Evolutionary conservation across 2,329 filamentous ascomycete species (phyloP).

Genomic region (Nemania diffusa): DNA sequence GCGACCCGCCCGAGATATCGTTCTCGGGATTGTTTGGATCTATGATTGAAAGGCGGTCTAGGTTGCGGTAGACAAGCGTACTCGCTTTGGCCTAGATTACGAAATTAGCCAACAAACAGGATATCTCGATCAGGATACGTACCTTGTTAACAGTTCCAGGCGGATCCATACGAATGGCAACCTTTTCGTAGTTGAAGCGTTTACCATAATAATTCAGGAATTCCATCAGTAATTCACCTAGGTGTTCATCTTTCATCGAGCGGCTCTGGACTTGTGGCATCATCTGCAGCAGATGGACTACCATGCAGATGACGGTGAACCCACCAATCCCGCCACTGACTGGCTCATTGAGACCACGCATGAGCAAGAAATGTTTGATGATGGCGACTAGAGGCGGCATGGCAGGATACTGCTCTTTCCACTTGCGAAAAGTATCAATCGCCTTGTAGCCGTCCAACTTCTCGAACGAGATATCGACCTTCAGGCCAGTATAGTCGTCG

Average conservation of each 20-base stretch:
- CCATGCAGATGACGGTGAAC: slow-evolving; percentile 92
- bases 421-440: slow-evolving; percentile 80
- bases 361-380: slow-evolving; percentile 91
- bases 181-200: slow-evolving; percentile 74
- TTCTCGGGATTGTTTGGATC: slow-evolving; percentile 88
- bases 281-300: slow-evolving; percentile 86
- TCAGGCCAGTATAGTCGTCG: slow-evolving; percentile 79
- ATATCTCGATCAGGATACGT: slow-evolving; percentile 10
- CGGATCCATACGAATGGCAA: slow-evolving; percentile 80
- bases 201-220: slow-evolving; percentile 93
- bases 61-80: slow-evolving; percentile 66
- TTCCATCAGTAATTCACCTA: slow-evolving; percentile 83
- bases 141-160: slow-evolving; percentile 80
- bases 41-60: slow-evolving; percentile 82
- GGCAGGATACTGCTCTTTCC: slow-evolving; percentile 82
- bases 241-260: slow-evolving; percentile 67
- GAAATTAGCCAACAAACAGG: slow-evolving; percentile 32
- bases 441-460: slow-evolving; percentile 85
- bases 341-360: slow-evolving; percentile 92
- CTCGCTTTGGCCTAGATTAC: slow-evolving; percentile 55
- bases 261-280: slow-evolving; percentile 76
- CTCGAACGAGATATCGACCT: slow-evolving; percentile 95
- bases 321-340: slow-evolving; percentile 91
- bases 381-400: slow-evolving; percentile 89
- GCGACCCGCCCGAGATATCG: slow-evolving; percentile 89